Conservation (phyloP, 495 filamentous ascomycete species). For the Evernia prunastri region DNA sequence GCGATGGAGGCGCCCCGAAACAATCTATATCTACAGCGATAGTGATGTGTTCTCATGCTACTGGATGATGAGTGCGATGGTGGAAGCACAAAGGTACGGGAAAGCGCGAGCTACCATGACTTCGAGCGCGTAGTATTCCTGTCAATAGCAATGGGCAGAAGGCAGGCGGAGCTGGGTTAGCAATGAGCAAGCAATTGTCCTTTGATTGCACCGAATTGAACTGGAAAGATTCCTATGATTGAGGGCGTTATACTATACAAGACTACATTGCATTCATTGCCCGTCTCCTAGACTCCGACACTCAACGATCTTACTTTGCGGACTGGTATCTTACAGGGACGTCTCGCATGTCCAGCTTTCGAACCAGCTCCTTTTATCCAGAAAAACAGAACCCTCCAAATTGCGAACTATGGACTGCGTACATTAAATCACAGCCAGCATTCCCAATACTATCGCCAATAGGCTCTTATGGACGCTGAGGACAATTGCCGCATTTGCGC, state of each 20-base stretch:
- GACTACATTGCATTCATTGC: neutral
- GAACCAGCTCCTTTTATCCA: neutral
- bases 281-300: neutral
- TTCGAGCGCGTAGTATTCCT: neutral
- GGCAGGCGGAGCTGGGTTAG: neutral
- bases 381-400: neutral
- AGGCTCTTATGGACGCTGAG: neutral
- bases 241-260: neutral
- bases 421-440: constrained; percentile 8
- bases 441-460: neutral
- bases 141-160: neutral
- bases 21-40: neutral
- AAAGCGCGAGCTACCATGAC: neutral
- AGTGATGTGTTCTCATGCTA: neutral
- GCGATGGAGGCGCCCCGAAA: neutral
- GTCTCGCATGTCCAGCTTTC: neutral
- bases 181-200: neutral
- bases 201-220: neutral
- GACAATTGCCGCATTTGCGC: neutral
- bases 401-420: neutral
- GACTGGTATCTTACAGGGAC: neutral
- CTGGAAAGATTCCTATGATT: neutral
- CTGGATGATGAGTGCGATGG: neutral
- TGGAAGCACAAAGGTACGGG: neutral
- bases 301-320: neutral